Evolutionary conservation across 768 basidiomycete genomes (phyloP).

Genomic region (Mycena venus): DNA sequence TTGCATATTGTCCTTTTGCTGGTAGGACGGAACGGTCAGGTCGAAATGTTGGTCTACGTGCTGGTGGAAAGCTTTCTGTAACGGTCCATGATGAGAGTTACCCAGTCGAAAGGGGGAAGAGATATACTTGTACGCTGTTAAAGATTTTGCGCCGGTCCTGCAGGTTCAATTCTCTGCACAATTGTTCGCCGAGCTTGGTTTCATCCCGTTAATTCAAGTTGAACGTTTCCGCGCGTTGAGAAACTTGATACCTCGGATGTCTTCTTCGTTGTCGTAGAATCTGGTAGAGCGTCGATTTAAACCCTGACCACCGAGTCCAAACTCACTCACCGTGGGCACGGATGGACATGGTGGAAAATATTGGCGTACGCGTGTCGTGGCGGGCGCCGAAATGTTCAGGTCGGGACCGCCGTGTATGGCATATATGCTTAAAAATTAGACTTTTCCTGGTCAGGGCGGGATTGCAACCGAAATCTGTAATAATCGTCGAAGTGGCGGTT

Average conservation of each 20-base stretch:
- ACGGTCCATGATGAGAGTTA: background rate
- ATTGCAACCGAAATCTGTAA: too few species aligned
- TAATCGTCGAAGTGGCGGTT: too few species aligned
- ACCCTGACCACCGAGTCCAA: too few species aligned
- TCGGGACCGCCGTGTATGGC: background rate
- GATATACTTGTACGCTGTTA: background rate
- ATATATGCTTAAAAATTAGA: too few species aligned
- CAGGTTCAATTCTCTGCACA: background rate
- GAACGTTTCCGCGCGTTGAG: background rate
- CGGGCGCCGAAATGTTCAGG: background rate
- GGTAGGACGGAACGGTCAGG: background rate
- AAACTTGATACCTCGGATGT: background rate
- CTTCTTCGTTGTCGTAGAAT: background rate
- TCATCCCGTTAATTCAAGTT: background rate
- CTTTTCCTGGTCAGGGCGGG: too few species aligned
- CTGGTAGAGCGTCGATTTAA: background rate
- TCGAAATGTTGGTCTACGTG: background rate
- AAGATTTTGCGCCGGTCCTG: background rate
- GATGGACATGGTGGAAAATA: too few species aligned
- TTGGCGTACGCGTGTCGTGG: background rate
- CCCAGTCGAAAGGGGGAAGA: background rate
- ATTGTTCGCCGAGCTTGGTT: background rate
- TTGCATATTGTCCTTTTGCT: background rate
- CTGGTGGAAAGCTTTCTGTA: background rate
- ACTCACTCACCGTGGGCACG: background rate